phyloP scores from a whole-genome alignment of 257 asterid genomes.

The Marsdenia floribunda region DNA sequence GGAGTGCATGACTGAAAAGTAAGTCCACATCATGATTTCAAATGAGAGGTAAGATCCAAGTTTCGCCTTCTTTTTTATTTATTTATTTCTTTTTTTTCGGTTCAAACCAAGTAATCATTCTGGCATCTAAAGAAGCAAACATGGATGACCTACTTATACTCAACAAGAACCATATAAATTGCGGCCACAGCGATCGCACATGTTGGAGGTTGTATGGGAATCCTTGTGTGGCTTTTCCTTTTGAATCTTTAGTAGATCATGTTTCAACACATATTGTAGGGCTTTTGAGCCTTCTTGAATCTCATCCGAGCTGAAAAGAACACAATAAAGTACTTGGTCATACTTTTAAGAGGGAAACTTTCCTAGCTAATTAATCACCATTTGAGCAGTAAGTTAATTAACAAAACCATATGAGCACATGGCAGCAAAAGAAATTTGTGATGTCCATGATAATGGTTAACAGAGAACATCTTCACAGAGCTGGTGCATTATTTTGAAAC shows the following conservation, averaged over 20 bases:
- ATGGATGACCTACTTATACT: not conserved
- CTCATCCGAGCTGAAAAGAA: slow-evolving; percentile 58
- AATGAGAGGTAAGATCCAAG: not conserved
- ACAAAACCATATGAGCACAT: not conserved
- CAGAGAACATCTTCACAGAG: not conserved
- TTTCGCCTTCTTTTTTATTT: not conserved
- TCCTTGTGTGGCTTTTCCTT: slow-evolving; percentile 42
- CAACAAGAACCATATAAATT: slow-evolving; percentile 33
- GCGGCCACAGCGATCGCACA: slow-evolving; percentile 87
- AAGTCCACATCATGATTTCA: not conserved
- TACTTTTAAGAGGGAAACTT: not conserved
- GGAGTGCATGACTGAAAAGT: not conserved
- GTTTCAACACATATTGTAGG: slow-evolving; percentile 55
- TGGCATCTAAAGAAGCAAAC: not conserved
- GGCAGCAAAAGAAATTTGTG: not conserved
- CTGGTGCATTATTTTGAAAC: not conserved
- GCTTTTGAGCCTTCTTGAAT: slow-evolving; percentile 77
- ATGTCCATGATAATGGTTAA: not conserved
- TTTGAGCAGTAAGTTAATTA: not conserved
- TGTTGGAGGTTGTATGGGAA: slow-evolving; percentile 29
- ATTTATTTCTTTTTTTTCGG: not conserved
- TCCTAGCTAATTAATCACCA: not conserved
- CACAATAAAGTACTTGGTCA: slow-evolving; percentile 6
- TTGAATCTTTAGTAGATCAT: slow-evolving; percentile 64
- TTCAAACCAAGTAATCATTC: not conserved